Evolutionary conservation across 768 basidiomycete genomes (phyloP), one percentile per base, ranked within the genome.

Genomic region (Suillus alpinus): DNA sequence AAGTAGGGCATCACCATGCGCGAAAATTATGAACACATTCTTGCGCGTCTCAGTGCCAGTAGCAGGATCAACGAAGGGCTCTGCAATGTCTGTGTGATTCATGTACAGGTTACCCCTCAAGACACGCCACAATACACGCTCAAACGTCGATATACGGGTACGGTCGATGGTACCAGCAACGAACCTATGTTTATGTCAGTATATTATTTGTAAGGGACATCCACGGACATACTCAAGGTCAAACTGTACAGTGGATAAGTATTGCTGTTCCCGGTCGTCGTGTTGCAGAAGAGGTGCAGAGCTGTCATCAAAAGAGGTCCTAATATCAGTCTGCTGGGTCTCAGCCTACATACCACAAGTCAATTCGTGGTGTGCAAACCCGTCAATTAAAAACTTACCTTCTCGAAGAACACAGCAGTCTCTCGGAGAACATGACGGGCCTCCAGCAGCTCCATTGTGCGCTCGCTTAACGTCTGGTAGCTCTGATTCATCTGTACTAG

Each of bases 21-120:
- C 97, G 68, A 99, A 99, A 71, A 99, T 98, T 77, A 99, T 96
- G 80, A 99, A 99, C 43, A 98, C 97, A 68, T 98, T 95, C 84
- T 98, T 99, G 79, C 91, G 86, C 23, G 91, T 91, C 77, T 95
- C 92, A 20, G 77, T 79, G 39, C 89, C 90, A 0, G 92, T 92
- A 23, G 80, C 82, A 14, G 95, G 91, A 71, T 98, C 94, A 60
- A 94, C 81, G 68, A 98, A 97, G 6, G 94, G 91, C 66, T 96
- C 93, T 41, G 84, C 82, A 66, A 99, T 98, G 75, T 98, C 95
- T 58, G 89, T 92, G 75, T 94, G 90, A 76, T 98, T 99, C 96
- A 99, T 98, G 80, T 96, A 99, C 23, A 99, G 81, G 73, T 99
- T 98, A 55, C 97, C 97, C 61, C 97, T 89, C 20, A 98, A 83